Evolutionary conservation across 2,329 filamentous ascomycete genomes (phyloP).

Genomic region (Calonectria ilicicola): DNA sequence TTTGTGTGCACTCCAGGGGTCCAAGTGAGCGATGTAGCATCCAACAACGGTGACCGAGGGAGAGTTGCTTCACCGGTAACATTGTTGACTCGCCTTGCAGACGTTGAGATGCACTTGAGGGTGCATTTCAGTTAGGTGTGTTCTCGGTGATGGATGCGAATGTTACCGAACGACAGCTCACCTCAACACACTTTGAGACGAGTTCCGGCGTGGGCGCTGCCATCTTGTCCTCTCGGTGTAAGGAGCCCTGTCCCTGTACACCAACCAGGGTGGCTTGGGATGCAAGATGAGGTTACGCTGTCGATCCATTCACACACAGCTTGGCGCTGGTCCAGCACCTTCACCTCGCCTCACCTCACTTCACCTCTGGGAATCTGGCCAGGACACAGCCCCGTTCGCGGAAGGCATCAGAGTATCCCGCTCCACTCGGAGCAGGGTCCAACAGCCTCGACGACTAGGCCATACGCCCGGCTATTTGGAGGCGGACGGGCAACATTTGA

Average conservation of each 20-base stretch:
- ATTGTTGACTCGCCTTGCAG: constrained; percentile 7
- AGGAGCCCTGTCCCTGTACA: constrained; percentile 15
- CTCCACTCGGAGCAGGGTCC: constrained; percentile 18
- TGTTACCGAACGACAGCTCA: constrained; percentile 19
- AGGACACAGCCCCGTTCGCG: background rate
- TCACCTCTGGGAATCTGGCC: constrained; percentile 5
- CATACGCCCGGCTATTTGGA: constrained; percentile 5
- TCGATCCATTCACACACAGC: constrained; percentile 19
- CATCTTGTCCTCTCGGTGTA: constrained; percentile 26
- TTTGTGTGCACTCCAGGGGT: background rate
- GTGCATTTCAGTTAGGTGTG: background rate
- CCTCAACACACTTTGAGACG: constrained; percentile 18
- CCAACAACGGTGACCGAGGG: background rate
- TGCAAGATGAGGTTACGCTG: constrained; percentile 13
- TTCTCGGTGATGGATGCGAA: constrained; percentile 6
- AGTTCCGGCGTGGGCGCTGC: constrained; percentile 2
- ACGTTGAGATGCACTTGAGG: constrained; percentile 1
- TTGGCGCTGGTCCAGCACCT: constrained; percentile 17
- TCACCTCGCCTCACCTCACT: constrained; percentile 27
- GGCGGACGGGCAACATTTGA: constrained; percentile 5
- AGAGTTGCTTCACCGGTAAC: background rate
- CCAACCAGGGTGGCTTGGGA: constrained; percentile 1
- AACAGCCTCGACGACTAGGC: background rate
- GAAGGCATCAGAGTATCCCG: constrained; percentile 17
- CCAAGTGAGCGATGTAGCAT: background rate